Percentiles rank a stretch among this genome's conserved stretches.
Conservation (phyloP, 2,329 filamentous ascomycete genomes). For the Pseudopyrenochaeta lycopersici region DNA sequence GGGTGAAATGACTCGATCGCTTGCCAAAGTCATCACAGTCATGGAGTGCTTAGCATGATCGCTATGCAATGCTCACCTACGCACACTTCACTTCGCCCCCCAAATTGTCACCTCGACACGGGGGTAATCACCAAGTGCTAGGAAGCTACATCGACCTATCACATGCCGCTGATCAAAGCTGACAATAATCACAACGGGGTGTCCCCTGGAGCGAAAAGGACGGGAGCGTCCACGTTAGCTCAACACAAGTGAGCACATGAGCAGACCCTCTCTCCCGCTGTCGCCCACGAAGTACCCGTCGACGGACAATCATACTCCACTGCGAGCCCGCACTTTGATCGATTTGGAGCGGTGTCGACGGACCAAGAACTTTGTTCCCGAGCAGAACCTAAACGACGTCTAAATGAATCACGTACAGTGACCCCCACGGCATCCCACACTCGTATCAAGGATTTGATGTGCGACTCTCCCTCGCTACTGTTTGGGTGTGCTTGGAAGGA, state of each 20-base stretch:
- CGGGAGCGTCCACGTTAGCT: constrained; percentile 25
- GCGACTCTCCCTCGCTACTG: constrained; percentile 12
- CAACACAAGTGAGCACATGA: constrained; percentile 28
- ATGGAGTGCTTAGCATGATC: constrained; percentile 4
- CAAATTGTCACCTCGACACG: background rate
- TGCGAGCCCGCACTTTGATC: constrained; percentile 26
- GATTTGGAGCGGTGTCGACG: constrained; percentile 10
- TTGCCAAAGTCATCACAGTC: background rate
- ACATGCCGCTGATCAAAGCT: constrained; percentile 11
- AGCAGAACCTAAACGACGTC: constrained; percentile 28
- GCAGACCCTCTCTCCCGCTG: constrained; percentile 26
- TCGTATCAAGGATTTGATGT: constrained; percentile 23
- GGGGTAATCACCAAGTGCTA: constrained; percentile 3
- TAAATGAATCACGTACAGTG: constrained; percentile 41
- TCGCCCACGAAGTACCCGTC: constrained; percentile 18
- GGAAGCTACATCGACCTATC: too few species aligned
- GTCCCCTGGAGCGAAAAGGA: constrained; percentile 13
- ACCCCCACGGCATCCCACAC: constrained; percentile 37
- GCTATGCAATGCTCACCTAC: constrained; percentile 2
- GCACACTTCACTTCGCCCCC: constrained; percentile 2
- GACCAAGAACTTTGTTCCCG: constrained; percentile 12
- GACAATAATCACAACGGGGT: constrained; percentile 11
- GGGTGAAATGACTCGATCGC: background rate
- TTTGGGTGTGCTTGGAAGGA: constrained; percentile 13
- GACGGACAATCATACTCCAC: constrained; percentile 19